Conservation (phyloP, 78 protist genomes). For the Dictyostelium firmibasis region DNA sequence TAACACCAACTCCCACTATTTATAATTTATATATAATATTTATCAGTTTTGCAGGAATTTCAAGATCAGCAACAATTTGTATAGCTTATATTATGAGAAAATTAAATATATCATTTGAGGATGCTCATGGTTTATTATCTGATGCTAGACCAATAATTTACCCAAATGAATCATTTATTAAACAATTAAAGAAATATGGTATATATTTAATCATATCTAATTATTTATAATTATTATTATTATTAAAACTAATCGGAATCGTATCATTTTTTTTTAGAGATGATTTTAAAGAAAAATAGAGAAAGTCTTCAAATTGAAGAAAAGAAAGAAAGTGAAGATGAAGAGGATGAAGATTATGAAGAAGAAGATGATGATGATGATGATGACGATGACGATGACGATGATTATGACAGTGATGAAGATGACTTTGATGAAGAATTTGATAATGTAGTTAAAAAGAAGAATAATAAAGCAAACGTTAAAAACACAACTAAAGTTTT, state of each 20-base stretch:
- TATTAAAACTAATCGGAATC: no score
- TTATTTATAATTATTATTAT: not conserved
- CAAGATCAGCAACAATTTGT: constrained; percentile 71
- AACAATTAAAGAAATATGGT: constrained; percentile 63
- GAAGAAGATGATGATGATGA: not conserved
- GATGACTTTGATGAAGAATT: not conserved
- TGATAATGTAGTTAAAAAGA: not conserved
- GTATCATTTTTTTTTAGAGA: not conserved
- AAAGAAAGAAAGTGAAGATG: not conserved
- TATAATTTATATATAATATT: no score
- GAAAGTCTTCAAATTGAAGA: not conserved
- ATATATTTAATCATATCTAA: not conserved
- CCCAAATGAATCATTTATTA: constrained; percentile 82
- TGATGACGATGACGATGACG: not conserved
- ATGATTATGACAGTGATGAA: not conserved
- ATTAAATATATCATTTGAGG: constrained; percentile 18
- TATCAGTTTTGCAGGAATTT: constrained; percentile 77
- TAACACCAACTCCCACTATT: no score
- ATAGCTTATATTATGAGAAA: constrained; percentile 80
- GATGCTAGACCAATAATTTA: constrained; percentile 65
- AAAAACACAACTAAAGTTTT: not conserved
- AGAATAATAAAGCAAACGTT: not conserved
- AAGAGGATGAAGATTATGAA: not conserved
- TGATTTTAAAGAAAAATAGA: not conserved
- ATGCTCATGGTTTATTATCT: constrained; percentile 52